phyloP scores from a whole-genome alignment of 306 rosid species.

The Heteromeles arbutifolia region DNA sequence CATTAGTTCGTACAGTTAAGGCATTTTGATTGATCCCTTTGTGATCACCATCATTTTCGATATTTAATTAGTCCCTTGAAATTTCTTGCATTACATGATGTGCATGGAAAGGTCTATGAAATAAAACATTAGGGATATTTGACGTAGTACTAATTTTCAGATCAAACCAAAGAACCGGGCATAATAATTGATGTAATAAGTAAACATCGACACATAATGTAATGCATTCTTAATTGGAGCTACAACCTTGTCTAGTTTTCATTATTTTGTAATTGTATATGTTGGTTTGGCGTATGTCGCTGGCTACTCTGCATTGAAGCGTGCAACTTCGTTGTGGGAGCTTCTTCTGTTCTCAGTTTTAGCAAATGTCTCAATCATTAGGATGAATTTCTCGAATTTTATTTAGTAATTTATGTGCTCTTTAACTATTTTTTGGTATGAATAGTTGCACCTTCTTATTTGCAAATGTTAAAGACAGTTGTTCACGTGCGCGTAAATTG shows the following conservation, averaged over 20 bases:
- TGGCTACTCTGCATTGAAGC: slow-evolving; percentile 23
- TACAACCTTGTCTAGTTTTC: slow-evolving; percentile 31
- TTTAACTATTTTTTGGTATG: neutral
- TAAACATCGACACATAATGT: neutral
- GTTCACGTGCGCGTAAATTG: rapidly evolving
- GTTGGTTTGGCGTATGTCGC: slow-evolving; percentile 26
- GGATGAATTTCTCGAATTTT: slow-evolving; percentile 37
- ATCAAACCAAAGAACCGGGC: neutral
- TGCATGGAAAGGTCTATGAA: neutral
- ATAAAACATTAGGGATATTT: neutral
- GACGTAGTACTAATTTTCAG: no score
- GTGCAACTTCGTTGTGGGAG: slow-evolving; percentile 20
- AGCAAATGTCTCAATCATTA: slow-evolving; percentile 23
- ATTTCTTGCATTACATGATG: neutral
- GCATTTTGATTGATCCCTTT: neutral
- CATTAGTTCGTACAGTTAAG: neutral
- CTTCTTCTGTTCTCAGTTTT: slow-evolving; percentile 31
- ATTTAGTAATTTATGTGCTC: slow-evolving; percentile 6
- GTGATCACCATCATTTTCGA: neutral
- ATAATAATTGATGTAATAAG: neutral
- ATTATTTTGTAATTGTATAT: slow-evolving; percentile 16
- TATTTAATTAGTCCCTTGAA: neutral
- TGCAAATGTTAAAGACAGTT: neutral
- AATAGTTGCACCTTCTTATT: neutral
- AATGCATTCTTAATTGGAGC: slow-evolving; percentile 5